A percentile compares a stretch with the other conserved stretches of the same genome.
phyloP scores from a whole-genome alignment of 2,329 filamentous ascomycete species.

The Periconia sp. region DNA sequence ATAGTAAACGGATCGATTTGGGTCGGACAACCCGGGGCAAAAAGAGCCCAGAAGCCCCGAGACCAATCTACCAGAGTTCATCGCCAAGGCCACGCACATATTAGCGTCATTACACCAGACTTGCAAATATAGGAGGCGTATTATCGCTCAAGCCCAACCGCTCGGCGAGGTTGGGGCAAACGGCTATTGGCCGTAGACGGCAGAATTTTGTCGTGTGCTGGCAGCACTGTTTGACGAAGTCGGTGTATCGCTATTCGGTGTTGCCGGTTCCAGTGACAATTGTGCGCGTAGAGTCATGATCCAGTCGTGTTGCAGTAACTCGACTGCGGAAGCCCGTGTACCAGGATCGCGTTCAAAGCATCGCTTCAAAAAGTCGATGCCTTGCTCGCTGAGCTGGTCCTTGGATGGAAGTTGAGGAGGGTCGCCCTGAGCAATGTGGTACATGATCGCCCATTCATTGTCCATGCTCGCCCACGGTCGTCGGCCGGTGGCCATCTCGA shows the following conservation, averaged over 20 bases:
- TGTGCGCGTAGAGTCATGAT: constrained; percentile 55
- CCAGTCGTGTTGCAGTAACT: constrained; percentile 94
- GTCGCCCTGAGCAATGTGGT: constrained; percentile 97
- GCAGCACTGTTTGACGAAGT: constrained; percentile 24
- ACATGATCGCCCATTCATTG: constrained; percentile 99
- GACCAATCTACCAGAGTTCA: too few relatives aligned
- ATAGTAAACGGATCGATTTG: too few relatives aligned
- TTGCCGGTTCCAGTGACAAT: constrained; percentile 50
- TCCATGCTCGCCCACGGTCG: constrained; percentile 94
- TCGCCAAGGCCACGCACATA: too few relatives aligned
- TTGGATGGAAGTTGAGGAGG: constrained; percentile 78
- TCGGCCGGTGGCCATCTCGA: constrained; percentile 95
- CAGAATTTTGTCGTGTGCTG: constrained; percentile 35
- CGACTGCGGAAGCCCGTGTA: constrained; percentile 77
- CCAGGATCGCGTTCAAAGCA: constrained; percentile 87
- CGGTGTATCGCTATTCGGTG: constrained; percentile 41
- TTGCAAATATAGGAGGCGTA: too few relatives aligned
- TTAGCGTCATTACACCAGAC: too few relatives aligned
- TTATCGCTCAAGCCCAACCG: not conserved
- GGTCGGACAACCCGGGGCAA: too few relatives aligned
- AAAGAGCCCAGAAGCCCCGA: too few relatives aligned
- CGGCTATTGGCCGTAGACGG: constrained; percentile 25
- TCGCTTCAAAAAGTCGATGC: constrained; percentile 82
- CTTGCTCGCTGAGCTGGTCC: constrained; percentile 81
- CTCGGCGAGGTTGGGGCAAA: not conserved